Conservation (phyloP, 148 eudicot genomes). For the Polygonum maritimum region DNA sequence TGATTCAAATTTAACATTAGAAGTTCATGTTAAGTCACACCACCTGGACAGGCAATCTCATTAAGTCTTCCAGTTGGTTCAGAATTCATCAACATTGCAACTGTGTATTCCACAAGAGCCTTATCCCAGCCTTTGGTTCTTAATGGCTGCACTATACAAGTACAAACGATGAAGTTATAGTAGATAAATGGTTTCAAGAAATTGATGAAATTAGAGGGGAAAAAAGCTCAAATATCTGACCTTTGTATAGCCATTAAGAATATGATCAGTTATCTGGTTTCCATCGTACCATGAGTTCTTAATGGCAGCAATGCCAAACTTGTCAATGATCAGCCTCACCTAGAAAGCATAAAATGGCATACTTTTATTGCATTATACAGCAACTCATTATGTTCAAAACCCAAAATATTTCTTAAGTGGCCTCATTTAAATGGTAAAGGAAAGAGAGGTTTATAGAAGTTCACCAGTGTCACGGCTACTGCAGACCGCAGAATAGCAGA, state of each 20-base stretch:
- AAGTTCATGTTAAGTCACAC: conserved; percentile 1
- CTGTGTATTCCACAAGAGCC: conserved; percentile 64
- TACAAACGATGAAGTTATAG: background rate
- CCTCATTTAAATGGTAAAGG: background rate
- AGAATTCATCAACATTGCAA: conserved; percentile 63
- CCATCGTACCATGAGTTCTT: conserved; percentile 74
- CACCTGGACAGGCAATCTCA: conserved; percentile 88
- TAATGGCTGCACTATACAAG: conserved; percentile 54
- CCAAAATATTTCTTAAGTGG: background rate
- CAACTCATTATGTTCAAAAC: background rate
- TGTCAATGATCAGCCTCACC: conserved; percentile 74
- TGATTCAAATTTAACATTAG: background rate
- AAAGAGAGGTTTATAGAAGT: background rate
- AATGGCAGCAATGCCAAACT: conserved; percentile 70
- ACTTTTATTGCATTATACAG: too few species aligned
- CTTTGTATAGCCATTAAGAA: conserved; percentile 74
- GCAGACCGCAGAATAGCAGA: conserved; percentile 72
- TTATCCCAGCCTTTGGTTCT: conserved; percentile 79
- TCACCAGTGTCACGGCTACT: conserved; percentile 61
- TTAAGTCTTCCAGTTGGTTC: conserved; percentile 38
- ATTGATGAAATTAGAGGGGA: background rate
- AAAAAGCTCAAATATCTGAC: conserved; percentile 23
- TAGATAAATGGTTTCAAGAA: background rate
- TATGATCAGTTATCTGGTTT: conserved; percentile 55
- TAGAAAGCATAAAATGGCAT: conserved; percentile 14